phyloP scores from a whole-genome alignment of 1,284 basidiomycete genomes.

The Naganishia albida region DNA sequence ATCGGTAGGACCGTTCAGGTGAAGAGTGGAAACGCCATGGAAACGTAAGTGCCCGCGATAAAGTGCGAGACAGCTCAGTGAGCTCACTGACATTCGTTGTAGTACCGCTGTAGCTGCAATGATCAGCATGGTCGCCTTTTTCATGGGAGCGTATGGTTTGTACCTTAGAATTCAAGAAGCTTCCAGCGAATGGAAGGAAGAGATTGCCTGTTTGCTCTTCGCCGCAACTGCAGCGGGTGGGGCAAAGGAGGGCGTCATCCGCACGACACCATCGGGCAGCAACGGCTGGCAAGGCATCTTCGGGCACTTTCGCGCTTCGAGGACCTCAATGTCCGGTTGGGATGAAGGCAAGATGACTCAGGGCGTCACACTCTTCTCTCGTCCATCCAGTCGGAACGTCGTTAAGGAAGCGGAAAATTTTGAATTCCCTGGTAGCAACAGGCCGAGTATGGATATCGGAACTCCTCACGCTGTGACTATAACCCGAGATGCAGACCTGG shows the following conservation, averaged over 20 bases:
- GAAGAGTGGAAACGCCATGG: constrained; percentile 46
- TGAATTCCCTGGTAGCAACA: not conserved
- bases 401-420: constrained; percentile 12
- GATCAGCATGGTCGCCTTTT: constrained; percentile 46
- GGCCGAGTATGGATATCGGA: not conserved
- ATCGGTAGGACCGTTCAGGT: constrained; percentile 36
- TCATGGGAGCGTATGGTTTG: constrained; percentile 44
- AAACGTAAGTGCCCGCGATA: constrained; percentile 41
- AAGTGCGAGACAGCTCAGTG: not conserved
- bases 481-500: constrained; percentile 7
- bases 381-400: not conserved
- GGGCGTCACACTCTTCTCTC: constrained; percentile 17
- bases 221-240: constrained; percentile 33
- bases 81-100: not conserved
- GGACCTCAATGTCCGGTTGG: constrained; percentile 14
- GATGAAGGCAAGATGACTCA: constrained; percentile 11
- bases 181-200: constrained; percentile 45
- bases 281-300: constrained; percentile 28
- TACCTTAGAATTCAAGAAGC: constrained; percentile 45
- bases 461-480: not conserved
- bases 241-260: not conserved
- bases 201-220: constrained; percentile 15
- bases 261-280: constrained; percentile 19
- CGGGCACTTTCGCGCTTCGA: constrained; percentile 30
- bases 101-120: constrained; percentile 48